Evolutionary conservation across 441 rosid species (phyloP), one percentile per base, ranked within the genome.

Genomic region (Erodium chrysanthum): DNA sequence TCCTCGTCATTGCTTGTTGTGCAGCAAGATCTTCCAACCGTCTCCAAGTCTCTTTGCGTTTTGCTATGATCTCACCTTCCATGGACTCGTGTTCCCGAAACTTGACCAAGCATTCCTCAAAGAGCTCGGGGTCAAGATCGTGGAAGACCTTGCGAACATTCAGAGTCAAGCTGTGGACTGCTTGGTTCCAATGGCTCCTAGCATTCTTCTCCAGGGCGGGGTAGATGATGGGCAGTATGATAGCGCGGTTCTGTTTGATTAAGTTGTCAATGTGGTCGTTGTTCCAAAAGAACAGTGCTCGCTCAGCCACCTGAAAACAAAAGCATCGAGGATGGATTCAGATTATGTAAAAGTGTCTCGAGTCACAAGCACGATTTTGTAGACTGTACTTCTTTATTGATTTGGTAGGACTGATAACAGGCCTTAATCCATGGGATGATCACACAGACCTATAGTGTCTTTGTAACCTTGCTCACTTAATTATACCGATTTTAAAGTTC

Each of bases 241-340:
- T 86, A 76, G 78, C 84, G 46, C 86, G 81, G 69, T 87, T 87
- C 73, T 89, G 96, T 81, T 81, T 84, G 68, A 89, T 87, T 37
- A 89, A 84, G 78, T 77, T 87, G 80, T 88, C 93, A 4, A 91
- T 86, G 74, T 88, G 96, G 79, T 88, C 93, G 1, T 91, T 91
- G 86, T 91, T 91, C 97, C 96, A 88, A 65, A 91, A 84, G 79
- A 88, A 88, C 75, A 91, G 77, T 25, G 95, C 91, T 79, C 94
- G 83, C 76, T 91, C 97, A 44, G 94, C 96, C 70, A 91, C 97
- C 96, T 91, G 75, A 64, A 75, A 61, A 29, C 7, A 21, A 40
- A 15, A 17, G 2, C 18, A 66, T 17, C 12, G 35, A 25, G 18
- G 1, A 10, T 2, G 65, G 15, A 65, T 5, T 29, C 65, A n/a